Evolutionary conservation across 2,329 filamentous ascomycete species (phyloP).

Genomic region (Trichoderma simmonsii): DNA sequence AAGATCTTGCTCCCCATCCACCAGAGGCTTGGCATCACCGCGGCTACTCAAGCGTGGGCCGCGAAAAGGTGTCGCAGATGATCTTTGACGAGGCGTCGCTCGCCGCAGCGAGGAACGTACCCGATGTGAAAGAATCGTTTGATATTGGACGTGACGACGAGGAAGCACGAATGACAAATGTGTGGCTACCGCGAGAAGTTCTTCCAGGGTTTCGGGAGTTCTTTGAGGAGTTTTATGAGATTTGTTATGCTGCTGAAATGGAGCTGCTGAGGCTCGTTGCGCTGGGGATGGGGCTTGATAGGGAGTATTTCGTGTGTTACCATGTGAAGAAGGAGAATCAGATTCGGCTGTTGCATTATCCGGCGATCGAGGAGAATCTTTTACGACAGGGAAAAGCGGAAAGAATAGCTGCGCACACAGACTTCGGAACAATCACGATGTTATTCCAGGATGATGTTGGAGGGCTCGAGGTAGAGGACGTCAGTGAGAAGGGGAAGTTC

Average conservation of each 20-base stretch:
- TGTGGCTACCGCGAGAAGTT: slow-evolving; percentile 24
- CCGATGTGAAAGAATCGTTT: slow-evolving; percentile 40
- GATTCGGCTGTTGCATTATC: slow-evolving; percentile 56
- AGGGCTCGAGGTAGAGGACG: slow-evolving; percentile 46
- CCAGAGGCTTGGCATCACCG: slow-evolving; percentile 33
- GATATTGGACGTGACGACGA: slow-evolving; percentile 37
- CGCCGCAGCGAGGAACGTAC: slow-evolving; percentile 27
- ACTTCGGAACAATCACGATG: slow-evolving; percentile 43
- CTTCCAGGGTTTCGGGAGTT: slow-evolving; percentile 25
- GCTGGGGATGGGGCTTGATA: slow-evolving; percentile 65
- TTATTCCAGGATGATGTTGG: slow-evolving; percentile 45
- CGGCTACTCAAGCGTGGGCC: slow-evolving; percentile 33
- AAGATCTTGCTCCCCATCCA: slow-evolving; percentile 30
- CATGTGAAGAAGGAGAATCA: slow-evolving; percentile 55
- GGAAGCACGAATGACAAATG: slow-evolving; percentile 23
- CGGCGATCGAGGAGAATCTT: slow-evolving; percentile 29
- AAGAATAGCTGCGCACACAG: slow-evolving; percentile 31
- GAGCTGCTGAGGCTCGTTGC: slow-evolving; percentile 75
- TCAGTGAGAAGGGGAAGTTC: slow-evolving; percentile 34
- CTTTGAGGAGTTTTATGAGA: slow-evolving; percentile 58
- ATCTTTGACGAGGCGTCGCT: slow-evolving; percentile 29
- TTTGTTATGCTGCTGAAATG: slow-evolving; percentile 67
- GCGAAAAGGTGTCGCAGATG: slow-evolving; percentile 33
- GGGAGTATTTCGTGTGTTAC: slow-evolving; percentile 65
- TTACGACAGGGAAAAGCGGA: slow-evolving; percentile 26